Evolutionary conservation across 2,329 filamentous ascomycete genomes (phyloP).

Genomic region (Hymenoscyphus scutula): DNA sequence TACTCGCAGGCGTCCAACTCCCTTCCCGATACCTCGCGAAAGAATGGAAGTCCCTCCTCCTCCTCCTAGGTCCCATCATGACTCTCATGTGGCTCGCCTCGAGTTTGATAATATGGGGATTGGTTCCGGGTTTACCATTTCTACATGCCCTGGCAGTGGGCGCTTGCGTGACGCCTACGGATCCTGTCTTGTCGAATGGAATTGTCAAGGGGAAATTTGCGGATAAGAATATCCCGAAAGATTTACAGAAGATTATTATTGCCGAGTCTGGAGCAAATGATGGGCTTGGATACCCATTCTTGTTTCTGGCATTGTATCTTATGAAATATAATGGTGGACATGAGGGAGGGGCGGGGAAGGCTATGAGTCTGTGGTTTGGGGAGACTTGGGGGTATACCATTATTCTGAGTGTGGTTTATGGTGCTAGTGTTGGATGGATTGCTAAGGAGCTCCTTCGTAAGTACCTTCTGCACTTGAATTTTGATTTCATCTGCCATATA

Average conservation of each 20-base stretch:
- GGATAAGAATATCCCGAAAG: conserved; percentile 81
- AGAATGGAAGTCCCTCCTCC: conserved; percentile 72
- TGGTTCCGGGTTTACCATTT: conserved; percentile 70
- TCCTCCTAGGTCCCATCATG: conserved; percentile 84
- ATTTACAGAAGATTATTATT: conserved; percentile 76
- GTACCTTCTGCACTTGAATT: conserved; percentile 25
- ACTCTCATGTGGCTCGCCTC: conserved; percentile 80
- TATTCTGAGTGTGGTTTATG: conserved; percentile 73
- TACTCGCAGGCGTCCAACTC: conserved; percentile 83
- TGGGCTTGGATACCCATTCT: conserved; percentile 75
- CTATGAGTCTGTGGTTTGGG: conserved; percentile 78
- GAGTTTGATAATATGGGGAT: conserved; percentile 72
- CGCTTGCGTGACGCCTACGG: conserved; percentile 88
- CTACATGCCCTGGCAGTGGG: conserved; percentile 77
- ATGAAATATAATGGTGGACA: conserved; percentile 69
- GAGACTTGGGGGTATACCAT: conserved; percentile 86
- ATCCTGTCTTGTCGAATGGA: conserved; percentile 81
- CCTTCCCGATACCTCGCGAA: conserved; percentile 76
- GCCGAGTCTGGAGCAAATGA: conserved; percentile 86
- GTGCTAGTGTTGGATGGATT: conserved; percentile 73
- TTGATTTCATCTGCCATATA: too few relatives aligned
- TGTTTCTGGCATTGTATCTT: conserved; percentile 81
- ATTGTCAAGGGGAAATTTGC: conserved; percentile 95
- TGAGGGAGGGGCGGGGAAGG: conserved; percentile 58
- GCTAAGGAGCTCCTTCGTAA: conserved; percentile 81